Evolutionary conservation across 192 early-diverging fungal species (phyloP), one percentile per base, ranked within the genome.

Genomic region (Gigaspora rosea): DNA sequence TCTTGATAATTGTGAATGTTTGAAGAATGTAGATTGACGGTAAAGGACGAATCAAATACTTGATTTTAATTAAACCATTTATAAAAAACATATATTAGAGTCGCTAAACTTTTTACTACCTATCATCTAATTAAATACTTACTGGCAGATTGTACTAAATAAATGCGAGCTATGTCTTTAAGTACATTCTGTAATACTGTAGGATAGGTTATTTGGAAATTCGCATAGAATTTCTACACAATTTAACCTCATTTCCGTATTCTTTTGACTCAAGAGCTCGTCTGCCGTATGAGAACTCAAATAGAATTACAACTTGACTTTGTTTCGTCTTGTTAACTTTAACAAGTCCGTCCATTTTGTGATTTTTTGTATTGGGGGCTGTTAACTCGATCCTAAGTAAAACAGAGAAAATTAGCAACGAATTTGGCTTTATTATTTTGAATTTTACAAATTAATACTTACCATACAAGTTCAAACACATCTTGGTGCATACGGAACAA

Each of bases 191-290:
- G 36, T 59, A 74, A 47, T n/a, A n/a, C n/a, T n/a, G n/a, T n/a
- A n/a, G n/a, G n/a, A n/a, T 74, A 74, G 9, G n/a, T 74, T 74
- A 33, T 74, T 74, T 20, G 61, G 27, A 74, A n/a, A 47, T 74
- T 74, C 72, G 20, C 59, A 74, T 74, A 20, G 58, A 62, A n/a
- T 74, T 74, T 59, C 58, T 51, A 47, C 41, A 74, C 32, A 74
- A 74, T 59, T 74, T 74, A 22, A 74, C 33, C 8, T 51, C 5
- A 74, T 74, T 41, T 11, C 33, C 15, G 7, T 63, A 18, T 32
- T 62, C 22, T 74, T 74, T 74, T 18, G 32, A 22, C 27, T 12
- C 0, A 41, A 41, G 22, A 32, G 58, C 58, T 41, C 46, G n/a
- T n/a, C 57, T 59, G 16, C 52, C 71, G 48, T 22, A 62, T 48